Evolutionary conservation across 352 stramenopile species (phyloP).

Genomic region (Globisporangium nunn): DNA sequence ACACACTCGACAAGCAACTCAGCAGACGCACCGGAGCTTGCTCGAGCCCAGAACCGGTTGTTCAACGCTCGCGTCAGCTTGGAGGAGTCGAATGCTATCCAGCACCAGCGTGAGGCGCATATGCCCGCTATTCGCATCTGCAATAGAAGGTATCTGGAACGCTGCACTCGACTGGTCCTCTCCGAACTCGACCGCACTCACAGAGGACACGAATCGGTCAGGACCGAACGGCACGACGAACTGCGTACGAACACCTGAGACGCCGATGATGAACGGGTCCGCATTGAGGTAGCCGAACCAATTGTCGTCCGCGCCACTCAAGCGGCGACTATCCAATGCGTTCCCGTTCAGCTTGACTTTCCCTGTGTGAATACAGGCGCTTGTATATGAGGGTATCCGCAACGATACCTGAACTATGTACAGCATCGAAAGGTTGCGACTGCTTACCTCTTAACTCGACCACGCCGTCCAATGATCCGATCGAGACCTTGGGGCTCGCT

Average conservation of each 20-base stretch:
- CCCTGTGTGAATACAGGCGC: conserved; percentile 6
- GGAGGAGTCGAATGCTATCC: conserved; percentile 21
- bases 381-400: background rate
- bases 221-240: conserved; percentile 25
- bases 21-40: conserved; percentile 8
- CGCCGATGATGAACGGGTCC: conserved; percentile 14
- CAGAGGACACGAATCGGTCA: conserved; percentile 22
- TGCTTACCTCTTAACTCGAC: conserved; percentile 24
- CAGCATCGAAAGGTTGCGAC: background rate
- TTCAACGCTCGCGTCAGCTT: background rate
- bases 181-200: conserved; percentile 13
- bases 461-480: conserved; percentile 23
- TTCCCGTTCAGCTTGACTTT: conserved; percentile 57
- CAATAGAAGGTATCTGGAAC: background rate
- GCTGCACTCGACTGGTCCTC: background rate
- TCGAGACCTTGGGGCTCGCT: conserved; percentile 20
- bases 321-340: conserved; percentile 14
- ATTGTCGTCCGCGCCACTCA: conserved; percentile 8
- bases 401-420: background rate
- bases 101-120: conserved; percentile 25
- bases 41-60: background rate
- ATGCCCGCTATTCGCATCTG: conserved; percentile 8
- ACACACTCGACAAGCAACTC: background rate
- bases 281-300: conserved; percentile 32
- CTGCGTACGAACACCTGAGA: conserved; percentile 5